Evolutionary conservation across 2,329 filamentous ascomycete species (phyloP).

Genomic region (Colletotrichum musae): DNA sequence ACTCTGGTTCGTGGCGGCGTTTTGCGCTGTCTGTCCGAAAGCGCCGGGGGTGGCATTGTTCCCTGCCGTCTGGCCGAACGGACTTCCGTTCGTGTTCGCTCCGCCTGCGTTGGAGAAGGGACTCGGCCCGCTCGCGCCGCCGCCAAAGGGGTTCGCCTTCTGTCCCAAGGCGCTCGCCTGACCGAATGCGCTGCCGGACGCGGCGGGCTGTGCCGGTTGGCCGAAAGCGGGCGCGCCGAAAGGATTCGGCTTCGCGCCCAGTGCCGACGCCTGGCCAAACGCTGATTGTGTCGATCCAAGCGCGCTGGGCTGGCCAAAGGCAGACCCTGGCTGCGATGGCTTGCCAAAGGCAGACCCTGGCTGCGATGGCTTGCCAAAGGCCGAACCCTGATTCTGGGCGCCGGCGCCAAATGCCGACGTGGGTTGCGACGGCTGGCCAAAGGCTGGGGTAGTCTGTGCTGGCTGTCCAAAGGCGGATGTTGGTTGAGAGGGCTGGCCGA

Average conservation of each 20-base stretch:
- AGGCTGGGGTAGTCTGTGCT: constrained; percentile 50
- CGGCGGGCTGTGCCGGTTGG: constrained; percentile 35
- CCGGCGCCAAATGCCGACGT: constrained; percentile 51
- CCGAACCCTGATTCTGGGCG: constrained; percentile 50
- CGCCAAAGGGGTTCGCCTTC: constrained; percentile 56
- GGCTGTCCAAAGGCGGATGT: constrained; percentile 53
- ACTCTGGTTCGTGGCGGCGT: constrained; percentile 12
- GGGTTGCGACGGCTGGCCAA: constrained; percentile 55
- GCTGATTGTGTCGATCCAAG: constrained; percentile 42
- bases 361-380: constrained; percentile 56
- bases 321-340: constrained; percentile 49
- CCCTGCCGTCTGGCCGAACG: constrained; percentile 35
- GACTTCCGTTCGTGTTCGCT: constrained; percentile 16
- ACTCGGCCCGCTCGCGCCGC: constrained; percentile 40
- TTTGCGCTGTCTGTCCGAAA: constrained; percentile 33
- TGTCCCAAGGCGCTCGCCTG: constrained; percentile 55
- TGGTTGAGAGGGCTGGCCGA: constrained; percentile 54
- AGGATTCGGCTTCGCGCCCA: constrained; percentile 51
- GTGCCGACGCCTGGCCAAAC: constrained; percentile 54
- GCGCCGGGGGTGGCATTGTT: constrained; percentile 34
- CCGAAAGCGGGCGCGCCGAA: constrained; percentile 46
- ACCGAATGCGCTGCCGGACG: constrained; percentile 50
- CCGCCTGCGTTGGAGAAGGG: constrained; percentile 39
- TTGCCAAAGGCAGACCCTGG: constrained; percentile 51
- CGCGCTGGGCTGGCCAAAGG: constrained; percentile 51